These are phyloP conservation scores for Vachellia pachyceras DNA, from an alignment of 306 rosid species.

Conservation along the genomic window DNA sequence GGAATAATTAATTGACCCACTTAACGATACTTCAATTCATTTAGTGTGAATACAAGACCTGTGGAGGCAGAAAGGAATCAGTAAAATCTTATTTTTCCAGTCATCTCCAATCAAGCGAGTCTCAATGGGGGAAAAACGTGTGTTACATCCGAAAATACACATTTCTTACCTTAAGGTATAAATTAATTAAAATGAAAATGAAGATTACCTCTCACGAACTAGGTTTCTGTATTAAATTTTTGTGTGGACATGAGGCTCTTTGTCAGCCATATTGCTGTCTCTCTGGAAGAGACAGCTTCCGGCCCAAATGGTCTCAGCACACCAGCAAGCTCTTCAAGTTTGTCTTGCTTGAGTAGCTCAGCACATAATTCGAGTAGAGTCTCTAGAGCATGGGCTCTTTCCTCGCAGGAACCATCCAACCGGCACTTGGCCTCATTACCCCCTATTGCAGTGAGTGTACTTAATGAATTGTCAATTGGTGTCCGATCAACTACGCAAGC, in stretches of 20 bases:
- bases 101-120: slow-evolving; percentile 53
- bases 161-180: slow-evolving; percentile 39
- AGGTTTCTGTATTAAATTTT: slow-evolving; percentile 57
- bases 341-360: slow-evolving; percentile 85
- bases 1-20: slow-evolving; percentile 16
- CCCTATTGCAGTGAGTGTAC: slow-evolving; percentile 36
- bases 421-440: slow-evolving; percentile 51
- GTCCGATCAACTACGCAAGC: slow-evolving; percentile 31
- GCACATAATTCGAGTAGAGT: slow-evolving; percentile 90
- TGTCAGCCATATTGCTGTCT: slow-evolving; percentile 93
- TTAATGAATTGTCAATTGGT: slow-evolving; percentile 33
- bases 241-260: slow-evolving; percentile 84
- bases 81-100: slow-evolving; percentile 39
- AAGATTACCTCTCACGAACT: slow-evolving; percentile 24
- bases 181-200: slow-evolving; percentile 40
- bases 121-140: slow-evolving; percentile 38
- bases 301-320: slow-evolving; percentile 83
- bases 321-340: slow-evolving; percentile 86
- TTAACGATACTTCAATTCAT: slow-evolving; percentile 41
- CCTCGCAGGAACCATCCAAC: slow-evolving; percentile 60
- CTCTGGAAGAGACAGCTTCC: slow-evolving; percentile 88
- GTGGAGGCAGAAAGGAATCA: slow-evolving; percentile 40
- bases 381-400: slow-evolving; percentile 89
- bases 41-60: slow-evolving; percentile 35
- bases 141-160: slow-evolving; percentile 37